Conservation (phyloP, 2,329 filamentous ascomycete genomes). For the Fusarium protoensiforme region DNA sequence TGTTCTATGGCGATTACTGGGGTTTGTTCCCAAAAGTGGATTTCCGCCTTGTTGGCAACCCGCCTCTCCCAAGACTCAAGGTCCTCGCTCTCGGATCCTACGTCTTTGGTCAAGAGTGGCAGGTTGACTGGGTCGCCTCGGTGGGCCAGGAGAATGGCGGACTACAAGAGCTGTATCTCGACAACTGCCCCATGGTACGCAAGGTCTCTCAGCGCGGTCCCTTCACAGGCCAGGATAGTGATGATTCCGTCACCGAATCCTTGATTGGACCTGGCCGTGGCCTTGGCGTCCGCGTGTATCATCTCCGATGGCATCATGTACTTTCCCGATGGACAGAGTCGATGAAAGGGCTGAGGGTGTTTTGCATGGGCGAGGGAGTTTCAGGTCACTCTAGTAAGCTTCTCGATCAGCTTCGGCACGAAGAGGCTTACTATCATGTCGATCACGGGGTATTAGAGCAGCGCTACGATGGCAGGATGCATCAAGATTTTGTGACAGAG, state of each 20-base stretch:
- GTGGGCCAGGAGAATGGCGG: slow-evolving; percentile 40
- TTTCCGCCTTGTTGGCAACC: slow-evolving; percentile 36
- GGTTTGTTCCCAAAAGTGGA: slow-evolving; percentile 54
- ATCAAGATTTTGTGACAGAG: not conserved
- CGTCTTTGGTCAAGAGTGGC: slow-evolving; percentile 56
- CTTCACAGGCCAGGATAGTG: not conserved
- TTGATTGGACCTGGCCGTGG: not conserved
- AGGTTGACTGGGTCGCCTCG: slow-evolving; percentile 58
- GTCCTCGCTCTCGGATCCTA: slow-evolving; percentile 54
- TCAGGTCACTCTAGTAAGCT: not conserved
- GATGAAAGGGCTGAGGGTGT: slow-evolving; percentile 9
- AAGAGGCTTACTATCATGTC: not conserved
- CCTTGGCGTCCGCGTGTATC: not conserved
- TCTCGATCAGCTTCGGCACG: not conserved
- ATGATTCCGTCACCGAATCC: not conserved
- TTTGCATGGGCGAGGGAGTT: not conserved
- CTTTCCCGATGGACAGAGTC: slow-evolving; percentile 3
- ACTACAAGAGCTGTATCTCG: slow-evolving; percentile 54
- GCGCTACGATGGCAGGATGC: not conserved
- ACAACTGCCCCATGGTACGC: slow-evolving; percentile 53
- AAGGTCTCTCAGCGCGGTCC: not conserved
- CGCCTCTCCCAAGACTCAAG: slow-evolving; percentile 51
- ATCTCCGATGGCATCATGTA: slow-evolving; percentile 5
- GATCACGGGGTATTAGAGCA: not conserved
- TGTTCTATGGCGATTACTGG: slow-evolving; percentile 52